phyloP scores from a whole-genome alignment of 2,329 filamentous ascomycete genomes.

The Biscogniauxia marginata region DNA sequence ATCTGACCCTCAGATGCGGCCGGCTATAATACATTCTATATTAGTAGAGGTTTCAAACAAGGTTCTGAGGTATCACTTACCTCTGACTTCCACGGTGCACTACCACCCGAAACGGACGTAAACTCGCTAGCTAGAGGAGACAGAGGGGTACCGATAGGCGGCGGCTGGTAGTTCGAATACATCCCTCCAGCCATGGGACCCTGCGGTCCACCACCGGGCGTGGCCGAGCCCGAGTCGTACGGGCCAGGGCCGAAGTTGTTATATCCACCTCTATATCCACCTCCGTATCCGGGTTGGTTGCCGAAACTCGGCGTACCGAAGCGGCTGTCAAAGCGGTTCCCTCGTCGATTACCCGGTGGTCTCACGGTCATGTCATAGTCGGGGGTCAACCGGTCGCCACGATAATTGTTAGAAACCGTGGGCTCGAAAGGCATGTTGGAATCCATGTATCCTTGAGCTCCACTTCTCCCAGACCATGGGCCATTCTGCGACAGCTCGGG shows the following conservation, averaged over 20 bases:
- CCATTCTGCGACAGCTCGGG: slow-evolving; percentile 38
- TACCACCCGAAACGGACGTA: slow-evolving; percentile 48
- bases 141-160: slow-evolving; percentile 54
- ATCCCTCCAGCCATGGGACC: slow-evolving; percentile 35
- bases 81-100: slow-evolving; percentile 55
- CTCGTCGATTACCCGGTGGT: slow-evolving; percentile 42
- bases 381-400: slow-evolving; percentile 45
- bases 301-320: slow-evolving; percentile 32
- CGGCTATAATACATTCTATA: slow-evolving; percentile 36
- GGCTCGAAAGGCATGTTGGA: slow-evolving; percentile 34
- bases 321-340: slow-evolving; percentile 46
- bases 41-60: slow-evolving; percentile 13
- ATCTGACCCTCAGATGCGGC: slow-evolving; percentile 62
- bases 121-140: slow-evolving; percentile 76
- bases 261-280: slow-evolving; percentile 24
- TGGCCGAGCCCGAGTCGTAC: slow-evolving; percentile 36
- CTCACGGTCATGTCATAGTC: slow-evolving; percentile 50
- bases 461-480: slow-evolving; percentile 49
- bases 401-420: slow-evolving; percentile 40
- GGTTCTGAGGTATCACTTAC: slow-evolving; percentile 34
- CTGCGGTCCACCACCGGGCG: slow-evolving; percentile 30
- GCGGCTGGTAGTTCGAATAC: slow-evolving; percentile 28
- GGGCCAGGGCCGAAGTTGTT: slow-evolving; percentile 32
- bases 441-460: slow-evolving; percentile 42
- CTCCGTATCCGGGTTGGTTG: slow-evolving; percentile 33